A percentile compares a stretch with the other conserved stretches of the same genome.
Conservation (phyloP, 169 alveolate genomes). For the Amoebophrya sp. region DNA sequence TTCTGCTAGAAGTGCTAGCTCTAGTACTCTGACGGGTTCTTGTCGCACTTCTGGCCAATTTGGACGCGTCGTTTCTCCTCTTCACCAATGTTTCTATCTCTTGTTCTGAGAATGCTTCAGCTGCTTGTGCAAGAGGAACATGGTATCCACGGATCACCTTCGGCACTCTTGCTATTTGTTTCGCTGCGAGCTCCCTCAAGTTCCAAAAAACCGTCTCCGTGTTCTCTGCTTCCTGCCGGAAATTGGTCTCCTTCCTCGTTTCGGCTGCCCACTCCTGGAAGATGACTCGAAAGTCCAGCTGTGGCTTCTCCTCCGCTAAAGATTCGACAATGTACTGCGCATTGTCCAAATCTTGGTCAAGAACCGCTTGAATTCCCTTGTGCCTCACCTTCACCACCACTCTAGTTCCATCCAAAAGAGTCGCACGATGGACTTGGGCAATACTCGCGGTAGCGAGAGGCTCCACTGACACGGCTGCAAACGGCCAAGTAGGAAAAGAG, state of each 20-base stretch:
- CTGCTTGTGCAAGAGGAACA: not conserved
- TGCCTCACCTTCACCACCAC: not conserved
- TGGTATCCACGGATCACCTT: not conserved
- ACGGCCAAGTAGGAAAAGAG: not conserved
- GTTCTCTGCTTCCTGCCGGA: not conserved
- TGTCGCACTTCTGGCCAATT: too few species aligned
- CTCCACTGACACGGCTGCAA: not conserved
- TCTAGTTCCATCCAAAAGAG: not conserved
- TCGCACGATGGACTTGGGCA: not conserved
- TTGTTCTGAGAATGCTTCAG: not conserved
- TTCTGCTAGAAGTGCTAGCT: not conserved
- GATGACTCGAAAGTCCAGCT: not conserved
- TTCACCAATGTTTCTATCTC: too few species aligned
- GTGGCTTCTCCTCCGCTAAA: not conserved
- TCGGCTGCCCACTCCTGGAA: not conserved
- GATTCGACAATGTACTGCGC: not conserved
- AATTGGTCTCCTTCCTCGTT: not conserved
- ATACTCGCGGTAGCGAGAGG: not conserved
- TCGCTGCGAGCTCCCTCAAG: not conserved
- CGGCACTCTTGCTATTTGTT: not conserved
- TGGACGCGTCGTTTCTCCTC: too few species aligned
- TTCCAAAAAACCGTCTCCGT: not conserved
- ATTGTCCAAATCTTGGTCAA: not conserved
- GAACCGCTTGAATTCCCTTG: not conserved
- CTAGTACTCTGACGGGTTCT: not conserved